Percentiles rank a stretch among this genome's conserved stretches.
Conservation (phyloP, 768 basidiomycete species). For the Pulveroboletus sp. region DNA sequence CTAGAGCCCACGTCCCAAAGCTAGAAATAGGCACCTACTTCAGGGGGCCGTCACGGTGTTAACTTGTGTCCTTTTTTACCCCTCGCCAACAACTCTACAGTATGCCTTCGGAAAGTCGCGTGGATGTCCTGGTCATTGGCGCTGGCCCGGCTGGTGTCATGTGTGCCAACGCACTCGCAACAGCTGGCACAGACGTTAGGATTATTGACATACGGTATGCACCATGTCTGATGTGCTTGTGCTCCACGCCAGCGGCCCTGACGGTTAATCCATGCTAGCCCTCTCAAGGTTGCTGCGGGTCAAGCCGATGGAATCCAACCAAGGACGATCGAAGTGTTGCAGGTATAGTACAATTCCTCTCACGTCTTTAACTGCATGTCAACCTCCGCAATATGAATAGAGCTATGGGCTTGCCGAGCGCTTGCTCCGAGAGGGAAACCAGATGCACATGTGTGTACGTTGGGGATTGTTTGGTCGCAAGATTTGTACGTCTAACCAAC, state of each 20-base stretch:
- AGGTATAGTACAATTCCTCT: conserved; percentile 28
- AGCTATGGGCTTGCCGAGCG: conserved; percentile 76
- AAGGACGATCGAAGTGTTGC: conserved; percentile 52
- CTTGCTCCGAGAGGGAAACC: conserved; percentile 60
- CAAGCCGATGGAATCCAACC: conserved; percentile 59
- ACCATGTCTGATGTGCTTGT: background rate
- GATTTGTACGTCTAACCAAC: background rate
- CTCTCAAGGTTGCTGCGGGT: conserved; percentile 41
- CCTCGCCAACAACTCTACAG: background rate
- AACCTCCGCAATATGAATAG: conserved; percentile 36
- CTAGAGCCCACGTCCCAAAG: background rate
- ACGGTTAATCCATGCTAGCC: conserved; percentile 24
- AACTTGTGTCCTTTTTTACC: background rate
- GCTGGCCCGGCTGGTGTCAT: conserved; percentile 61
- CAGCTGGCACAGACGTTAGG: conserved; percentile 42
- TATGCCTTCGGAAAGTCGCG: conserved; percentile 29
- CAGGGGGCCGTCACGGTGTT: background rate
- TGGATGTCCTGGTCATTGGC: conserved; percentile 49
- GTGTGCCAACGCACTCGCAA: conserved; percentile 56
- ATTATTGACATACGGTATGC: conserved; percentile 47
- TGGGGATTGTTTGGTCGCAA: background rate
- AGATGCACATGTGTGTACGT: conserved; percentile 67
- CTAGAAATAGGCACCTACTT: background rate
- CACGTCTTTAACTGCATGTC: background rate
- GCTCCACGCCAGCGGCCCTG: background rate